phyloP scores from a whole-genome alignment of 495 filamentous ascomycete genomes.

The Chaetomium cochliodes region DNA sequence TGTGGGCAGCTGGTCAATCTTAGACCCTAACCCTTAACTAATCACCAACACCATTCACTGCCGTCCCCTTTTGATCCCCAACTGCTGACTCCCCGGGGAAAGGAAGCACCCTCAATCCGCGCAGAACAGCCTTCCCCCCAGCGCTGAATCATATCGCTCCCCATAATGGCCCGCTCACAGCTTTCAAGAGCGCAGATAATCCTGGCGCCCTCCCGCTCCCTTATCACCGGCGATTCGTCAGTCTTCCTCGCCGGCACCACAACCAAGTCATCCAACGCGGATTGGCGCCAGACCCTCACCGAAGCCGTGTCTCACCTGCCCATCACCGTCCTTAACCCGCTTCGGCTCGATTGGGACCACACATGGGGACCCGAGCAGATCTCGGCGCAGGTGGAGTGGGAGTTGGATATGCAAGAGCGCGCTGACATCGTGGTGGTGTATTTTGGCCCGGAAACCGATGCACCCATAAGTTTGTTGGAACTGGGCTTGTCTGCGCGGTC shows the following conservation, averaged over 20 bases:
- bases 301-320: constrained; percentile 41
- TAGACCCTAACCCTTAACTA: not conserved
- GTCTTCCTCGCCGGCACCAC: constrained; percentile 50
- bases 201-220: constrained; percentile 35
- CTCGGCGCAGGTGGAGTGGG: constrained; percentile 57
- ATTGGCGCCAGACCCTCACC: constrained; percentile 45
- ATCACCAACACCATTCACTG: too few species aligned
- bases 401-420: constrained; percentile 53
- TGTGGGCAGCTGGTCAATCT: not conserved
- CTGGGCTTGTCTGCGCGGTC: constrained; percentile 46
- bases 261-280: constrained; percentile 37
- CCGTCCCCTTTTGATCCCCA: too few species aligned
- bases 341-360: constrained; percentile 54
- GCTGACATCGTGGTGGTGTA: constrained; percentile 57
- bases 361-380: constrained; percentile 49
- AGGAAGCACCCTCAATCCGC: too few species aligned
- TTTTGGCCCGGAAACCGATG: constrained; percentile 45
- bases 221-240: constrained; percentile 25
- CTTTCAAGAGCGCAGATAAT: constrained; percentile 31
- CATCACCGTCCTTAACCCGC: constrained; percentile 60
- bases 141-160: not conserved
- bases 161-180: not conserved
- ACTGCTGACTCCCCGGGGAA: too few species aligned
- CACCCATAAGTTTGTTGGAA: constrained; percentile 34
- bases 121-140: not conserved